These are phyloP conservation scores for Parascedosporium putredinis DNA, from an alignment of 2,329 filamentous ascomycete species.

Conservation along the genomic window DNA sequence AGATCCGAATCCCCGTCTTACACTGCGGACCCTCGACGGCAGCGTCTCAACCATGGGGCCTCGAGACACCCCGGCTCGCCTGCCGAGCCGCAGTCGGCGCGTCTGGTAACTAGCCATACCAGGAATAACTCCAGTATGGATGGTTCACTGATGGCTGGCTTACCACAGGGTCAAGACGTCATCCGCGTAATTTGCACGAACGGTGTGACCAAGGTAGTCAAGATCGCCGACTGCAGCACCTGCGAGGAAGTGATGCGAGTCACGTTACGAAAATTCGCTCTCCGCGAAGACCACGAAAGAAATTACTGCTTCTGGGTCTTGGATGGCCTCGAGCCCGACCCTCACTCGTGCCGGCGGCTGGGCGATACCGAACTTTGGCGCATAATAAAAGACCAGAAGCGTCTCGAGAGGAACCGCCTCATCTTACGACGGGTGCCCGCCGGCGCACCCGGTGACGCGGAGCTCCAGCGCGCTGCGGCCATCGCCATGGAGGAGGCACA, in stretches of 20 bases:
- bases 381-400: slow-evolving; percentile 76
- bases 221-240: slow-evolving; percentile 82
- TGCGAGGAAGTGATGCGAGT: slow-evolving; percentile 88
- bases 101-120: slow-evolving; percentile 57
- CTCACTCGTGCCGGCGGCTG: slow-evolving; percentile 68
- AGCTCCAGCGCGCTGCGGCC: slow-evolving; percentile 75
- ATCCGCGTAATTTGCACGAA: slow-evolving; percentile 90
- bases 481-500: slow-evolving; percentile 84
- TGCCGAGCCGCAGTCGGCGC: slow-evolving; percentile 52
- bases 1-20: slow-evolving; percentile 60
- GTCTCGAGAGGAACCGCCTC: slow-evolving; percentile 78
- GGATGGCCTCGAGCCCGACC: slow-evolving; percentile 73
- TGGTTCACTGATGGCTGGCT: slow-evolving; percentile 71
- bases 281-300: slow-evolving; percentile 82
- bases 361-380: slow-evolving; percentile 82
- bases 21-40: slow-evolving; percentile 44
- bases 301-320: slow-evolving; percentile 97
- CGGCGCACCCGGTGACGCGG: slow-evolving; percentile 77
- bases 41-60: slow-evolving; percentile 39
- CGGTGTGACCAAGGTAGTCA: slow-evolving; percentile 86
- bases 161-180: slow-evolving; percentile 77
- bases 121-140: slow-evolving; percentile 78
- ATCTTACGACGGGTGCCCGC: slow-evolving; percentile 89
- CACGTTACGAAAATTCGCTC: slow-evolving; percentile 75
- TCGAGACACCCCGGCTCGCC: slow-evolving; percentile 50